Evolutionary conservation across 352 stramenopile species (phyloP), one percentile per base, ranked within the genome.

Genomic region (Phytophthora colocasiae): DNA sequence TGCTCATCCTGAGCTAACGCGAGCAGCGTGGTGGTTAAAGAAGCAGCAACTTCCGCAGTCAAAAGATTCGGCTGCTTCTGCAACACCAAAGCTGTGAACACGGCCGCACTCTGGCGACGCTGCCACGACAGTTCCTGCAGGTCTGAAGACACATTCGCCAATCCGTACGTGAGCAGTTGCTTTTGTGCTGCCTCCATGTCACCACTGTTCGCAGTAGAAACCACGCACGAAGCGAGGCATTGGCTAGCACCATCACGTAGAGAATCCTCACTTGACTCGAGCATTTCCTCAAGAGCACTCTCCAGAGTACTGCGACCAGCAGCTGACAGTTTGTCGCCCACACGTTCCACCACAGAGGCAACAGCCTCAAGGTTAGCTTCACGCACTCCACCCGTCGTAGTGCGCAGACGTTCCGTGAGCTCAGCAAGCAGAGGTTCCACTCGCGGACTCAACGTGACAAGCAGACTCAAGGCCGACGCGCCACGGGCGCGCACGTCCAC

Each of bases 391-490:
- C 83, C 82, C 9, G 59, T 76, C 9, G 87, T 95, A 11, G 80
- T 81, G 17, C 63, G 66, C 43, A 95, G 56, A 45, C 89, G 92
- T 55, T 96, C 89, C 2, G 83, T 90, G n/a, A 99, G 85, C 68
- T 99, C 97, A 52, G 96, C 96, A 40, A 99, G 88, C 4, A 99
- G 80, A 41, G 96, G 95, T 59, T 99, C 97, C 31, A 99, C 93
- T 41, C 96, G 90, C 51, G 94, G 97, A 39, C 95, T 98, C 9
- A 99, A 69, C 49, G 89, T 89, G 69, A 99, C 97, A 8, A 99
- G 82, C 26, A 98, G 87, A 26, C 85, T 93, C 27, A 99, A 85
- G 38, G 96, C 97, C 27, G 85, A 89, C 1, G 96, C 96, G 38
- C 96, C 97, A 69, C 93, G 89, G 15, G 85, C 66, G 38, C 97